Base-by-base conservation (phyloP, 768 basidiomycete genomes). In the Collybia mongolica region DNA sequence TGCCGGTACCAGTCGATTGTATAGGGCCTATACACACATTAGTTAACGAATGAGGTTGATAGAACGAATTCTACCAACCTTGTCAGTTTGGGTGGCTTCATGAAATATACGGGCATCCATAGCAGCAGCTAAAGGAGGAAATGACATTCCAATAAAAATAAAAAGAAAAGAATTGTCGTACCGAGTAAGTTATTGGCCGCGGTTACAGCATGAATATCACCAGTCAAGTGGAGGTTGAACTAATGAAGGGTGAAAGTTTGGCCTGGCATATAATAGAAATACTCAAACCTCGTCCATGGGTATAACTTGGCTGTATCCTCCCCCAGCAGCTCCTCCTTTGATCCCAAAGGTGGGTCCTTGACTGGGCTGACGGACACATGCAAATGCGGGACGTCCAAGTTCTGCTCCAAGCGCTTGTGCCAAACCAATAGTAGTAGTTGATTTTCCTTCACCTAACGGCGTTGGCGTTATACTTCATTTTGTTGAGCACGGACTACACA, bases 331-430 rank as follows among this genome's bases (percentile, higher is more conserved):
- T 60, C 96, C 97, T 58, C 96, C 96, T 71, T 99, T 99, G 76
- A 99, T 97, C 58, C 96, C 96, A 65, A 98, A 99, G 0, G 96
- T 98, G 28, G 96, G 96, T 11, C 97, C 96, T 69, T 99, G 96
- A 72, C 93, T 94, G 3, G 97, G 97, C 65, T 99, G 97, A 48
- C 96, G 88, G 19, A 98, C 94, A 66, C 94, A 97, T 40, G 97
- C 96, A 67, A 97, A 98, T 8, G 93, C 81, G 26, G 92, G 88
- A 48, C 95, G 92, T 51, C 86, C 86, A 29, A 98, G 82, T 66
- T 97, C 93, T 40, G 95, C 97, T 38, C 93, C 93, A 51, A 99
- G 79, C 26, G 96, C 96, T 65, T 99, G 96, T 7, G 94, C 93
- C 46, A 99, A 79, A 64, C 96, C 96, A 56, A 98, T 93, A 11